Conservation (phyloP, 495 filamentous ascomycete species). For the Trichocladium uniseriatum region DNA sequence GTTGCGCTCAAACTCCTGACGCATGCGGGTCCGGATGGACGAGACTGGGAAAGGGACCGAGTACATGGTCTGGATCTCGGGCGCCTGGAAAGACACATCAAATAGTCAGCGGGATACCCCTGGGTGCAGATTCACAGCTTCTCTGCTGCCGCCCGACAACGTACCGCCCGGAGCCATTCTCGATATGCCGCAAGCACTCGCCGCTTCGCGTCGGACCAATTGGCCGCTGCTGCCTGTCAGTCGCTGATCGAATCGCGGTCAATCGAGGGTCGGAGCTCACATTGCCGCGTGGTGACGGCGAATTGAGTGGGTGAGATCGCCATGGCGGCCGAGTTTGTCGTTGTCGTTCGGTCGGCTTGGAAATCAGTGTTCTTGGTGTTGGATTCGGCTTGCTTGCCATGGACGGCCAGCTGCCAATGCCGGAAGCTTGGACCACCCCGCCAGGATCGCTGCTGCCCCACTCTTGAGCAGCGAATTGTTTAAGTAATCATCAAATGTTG, state of each 20-base stretch:
- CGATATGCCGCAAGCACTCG: constrained; percentile 81
- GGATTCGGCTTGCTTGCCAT: constrained; percentile 1
- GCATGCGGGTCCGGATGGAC: constrained; percentile 80
- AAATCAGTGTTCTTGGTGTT: constrained; percentile 9
- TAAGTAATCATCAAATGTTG: neutral
- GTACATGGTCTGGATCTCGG: constrained; percentile 95
- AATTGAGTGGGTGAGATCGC: constrained; percentile 86
- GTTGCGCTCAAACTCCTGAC: constrained; percentile 96
- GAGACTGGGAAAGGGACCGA: constrained; percentile 80
- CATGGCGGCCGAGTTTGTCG: constrained; percentile 30
- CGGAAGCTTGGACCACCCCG: constrained; percentile 16
- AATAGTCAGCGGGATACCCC: neutral
- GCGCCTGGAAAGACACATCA: constrained; percentile 57
- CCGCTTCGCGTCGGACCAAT: constrained; percentile 73
- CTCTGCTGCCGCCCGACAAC: constrained; percentile 24
- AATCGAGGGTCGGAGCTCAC: constrained; percentile 42
- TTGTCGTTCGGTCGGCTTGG: constrained; percentile 11
- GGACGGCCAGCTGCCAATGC: neutral
- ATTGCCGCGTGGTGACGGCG: constrained; percentile 79
- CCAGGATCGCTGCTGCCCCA: neutral
- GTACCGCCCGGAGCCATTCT: constrained; percentile 87
- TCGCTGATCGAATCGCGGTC: neutral
- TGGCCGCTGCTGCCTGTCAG: constrained; percentile 52
- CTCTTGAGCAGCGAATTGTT: neutral
- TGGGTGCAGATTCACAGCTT: neutral